Evolutionary conservation across 352 stramenopile genomes (phyloP).

Genomic region (Albugo candida): DNA sequence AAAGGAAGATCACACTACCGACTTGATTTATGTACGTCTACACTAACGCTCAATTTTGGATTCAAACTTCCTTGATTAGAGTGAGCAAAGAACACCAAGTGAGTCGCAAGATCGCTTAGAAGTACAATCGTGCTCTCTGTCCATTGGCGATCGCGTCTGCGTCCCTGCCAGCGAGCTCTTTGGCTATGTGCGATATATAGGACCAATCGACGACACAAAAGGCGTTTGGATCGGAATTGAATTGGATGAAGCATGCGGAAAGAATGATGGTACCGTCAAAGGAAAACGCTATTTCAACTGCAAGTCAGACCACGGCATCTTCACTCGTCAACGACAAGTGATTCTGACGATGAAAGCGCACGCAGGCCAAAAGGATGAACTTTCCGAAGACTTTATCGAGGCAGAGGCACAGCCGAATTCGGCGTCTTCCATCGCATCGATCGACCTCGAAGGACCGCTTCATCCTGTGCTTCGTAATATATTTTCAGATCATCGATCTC

Average conservation of each 20-base stretch:
- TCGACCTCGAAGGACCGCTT: too few species aligned
- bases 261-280: constrained; percentile 74
- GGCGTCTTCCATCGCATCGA: too few species aligned
- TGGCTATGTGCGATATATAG: constrained; percentile 54
- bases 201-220: constrained; percentile 48
- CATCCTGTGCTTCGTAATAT: constrained; percentile 34
- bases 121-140: too few species aligned
- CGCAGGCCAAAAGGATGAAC: neutral
- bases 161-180: constrained; percentile 75
- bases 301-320: constrained; percentile 60
- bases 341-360: constrained; percentile 17
- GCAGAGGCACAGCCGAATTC: neutral
- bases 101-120: too few species aligned
- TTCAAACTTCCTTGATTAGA: too few species aligned
- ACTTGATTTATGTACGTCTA: neutral
- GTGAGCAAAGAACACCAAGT: too few species aligned
- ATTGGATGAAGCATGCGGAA: constrained; percentile 49
- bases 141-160: constrained; percentile 52
- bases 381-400: neutral
- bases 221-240: constrained; percentile 60
- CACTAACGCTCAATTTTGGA: too few species aligned
- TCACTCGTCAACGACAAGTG: constrained; percentile 55
- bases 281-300: constrained; percentile 61
- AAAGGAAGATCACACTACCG: neutral
- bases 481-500: constrained; percentile 45